These are phyloP conservation scores for Aspergillus fumigatus DNA, from an alignment of 2,329 filamentous ascomycete species.

Conservation along the genomic window DNA sequence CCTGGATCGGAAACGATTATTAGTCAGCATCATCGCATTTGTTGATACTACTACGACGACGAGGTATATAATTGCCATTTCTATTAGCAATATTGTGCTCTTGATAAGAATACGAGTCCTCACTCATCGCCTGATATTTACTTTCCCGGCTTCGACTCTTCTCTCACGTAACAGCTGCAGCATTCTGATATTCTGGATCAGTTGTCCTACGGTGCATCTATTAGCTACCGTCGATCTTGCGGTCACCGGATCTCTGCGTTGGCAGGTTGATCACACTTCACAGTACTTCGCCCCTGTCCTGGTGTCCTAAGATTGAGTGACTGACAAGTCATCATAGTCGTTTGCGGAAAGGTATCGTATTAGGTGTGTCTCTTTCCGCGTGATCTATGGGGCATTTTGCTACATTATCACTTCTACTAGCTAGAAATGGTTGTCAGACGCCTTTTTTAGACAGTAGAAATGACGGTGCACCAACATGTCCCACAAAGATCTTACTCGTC, in stretches of 20 bases:
- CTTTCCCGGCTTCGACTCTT: neutral
- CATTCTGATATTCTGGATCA: neutral
- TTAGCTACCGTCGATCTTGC: slow-evolving; percentile 24
- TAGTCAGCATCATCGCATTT: neutral
- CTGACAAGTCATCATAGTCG: slow-evolving; percentile 14
- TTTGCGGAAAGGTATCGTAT: slow-evolving; percentile 1
- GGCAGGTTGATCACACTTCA: slow-evolving; percentile 25
- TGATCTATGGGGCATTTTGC: neutral
- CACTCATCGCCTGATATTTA: neutral
- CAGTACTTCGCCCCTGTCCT: slow-evolving; percentile 7
- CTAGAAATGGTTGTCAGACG: no score
- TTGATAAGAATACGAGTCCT: neutral
- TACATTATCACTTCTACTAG: no score
- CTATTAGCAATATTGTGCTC: neutral
- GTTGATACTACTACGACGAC: neutral
- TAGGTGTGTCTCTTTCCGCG: neutral
- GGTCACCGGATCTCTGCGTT: slow-evolving; percentile 36
- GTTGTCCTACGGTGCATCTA: neutral
- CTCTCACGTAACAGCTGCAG: neutral
- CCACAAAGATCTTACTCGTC: neutral
- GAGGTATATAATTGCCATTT: neutral
- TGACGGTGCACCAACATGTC: no score
- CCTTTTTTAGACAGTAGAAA: no score
- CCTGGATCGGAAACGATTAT: neutral
- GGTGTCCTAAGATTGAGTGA: slow-evolving; percentile 5